Evolutionary conservation across 208 protist genomes (phyloP).

Genomic region (Leptomonas seymouri): DNA sequence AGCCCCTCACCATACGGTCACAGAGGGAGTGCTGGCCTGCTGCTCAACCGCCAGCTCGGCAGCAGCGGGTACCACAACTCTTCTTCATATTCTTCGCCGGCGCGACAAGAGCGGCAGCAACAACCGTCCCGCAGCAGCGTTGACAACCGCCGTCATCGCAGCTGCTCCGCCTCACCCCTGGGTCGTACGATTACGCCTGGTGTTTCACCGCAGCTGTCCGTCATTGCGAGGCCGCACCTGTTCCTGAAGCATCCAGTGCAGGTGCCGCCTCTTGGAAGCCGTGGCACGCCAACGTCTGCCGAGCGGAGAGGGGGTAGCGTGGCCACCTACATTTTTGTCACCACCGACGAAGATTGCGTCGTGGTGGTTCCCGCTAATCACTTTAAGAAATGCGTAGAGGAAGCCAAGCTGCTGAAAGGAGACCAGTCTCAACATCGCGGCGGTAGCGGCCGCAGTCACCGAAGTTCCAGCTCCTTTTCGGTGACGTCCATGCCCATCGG

Average conservation of each 20-base stretch:
- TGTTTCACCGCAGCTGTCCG: slow-evolving; percentile 9
- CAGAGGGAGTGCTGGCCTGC: neutral
- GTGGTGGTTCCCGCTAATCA: slow-evolving; percentile 44
- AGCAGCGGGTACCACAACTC: neutral
- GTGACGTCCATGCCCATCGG: slow-evolving; percentile 14
- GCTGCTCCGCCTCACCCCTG: neutral
- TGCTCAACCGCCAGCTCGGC: neutral
- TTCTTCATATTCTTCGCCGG: neutral
- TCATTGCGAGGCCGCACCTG: slow-evolving; percentile 43
- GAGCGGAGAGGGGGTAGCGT: neutral
- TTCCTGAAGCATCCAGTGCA: slow-evolving; percentile 48
- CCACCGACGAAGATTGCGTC: slow-evolving; percentile 44
- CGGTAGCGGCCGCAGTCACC: neutral
- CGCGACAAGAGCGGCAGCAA: neutral
- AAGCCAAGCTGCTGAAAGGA: slow-evolving; percentile 16
- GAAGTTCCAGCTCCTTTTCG: neutral
- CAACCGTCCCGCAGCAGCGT: neutral
- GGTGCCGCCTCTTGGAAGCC: neutral
- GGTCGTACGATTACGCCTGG: neutral
- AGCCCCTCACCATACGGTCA: neutral
- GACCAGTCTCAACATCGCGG: neutral
- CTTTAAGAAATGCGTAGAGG: slow-evolving; percentile 30
- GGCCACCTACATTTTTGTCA: slow-evolving; percentile 62
- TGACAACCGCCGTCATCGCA: neutral
- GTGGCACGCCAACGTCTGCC: neutral